A percentile compares a stretch with the other conserved stretches of the same genome.
Evolutionary conservation across 1,284 basidiomycete species (phyloP).

Genomic region (Boletus holoroseus): DNA sequence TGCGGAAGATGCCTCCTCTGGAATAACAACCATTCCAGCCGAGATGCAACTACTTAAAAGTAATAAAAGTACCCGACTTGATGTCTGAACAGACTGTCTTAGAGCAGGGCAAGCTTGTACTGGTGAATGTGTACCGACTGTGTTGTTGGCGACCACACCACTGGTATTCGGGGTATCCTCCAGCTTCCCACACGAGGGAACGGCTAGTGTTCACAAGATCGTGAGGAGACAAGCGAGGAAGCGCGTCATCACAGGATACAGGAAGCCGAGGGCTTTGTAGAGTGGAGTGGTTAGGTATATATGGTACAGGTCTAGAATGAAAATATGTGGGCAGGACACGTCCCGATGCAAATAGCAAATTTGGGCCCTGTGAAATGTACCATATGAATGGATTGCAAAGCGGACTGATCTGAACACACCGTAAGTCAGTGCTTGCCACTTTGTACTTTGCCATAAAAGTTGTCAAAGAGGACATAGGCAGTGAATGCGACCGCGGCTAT

Average conservation of each 20-base stretch:
- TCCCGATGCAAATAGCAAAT: not conserved
- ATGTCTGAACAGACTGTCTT: not conserved
- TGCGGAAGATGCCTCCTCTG: constrained; percentile 85
- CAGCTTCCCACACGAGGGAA: not conserved
- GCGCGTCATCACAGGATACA: not conserved
- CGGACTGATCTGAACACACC: constrained; percentile 13
- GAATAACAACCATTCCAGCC: constrained; percentile 14
- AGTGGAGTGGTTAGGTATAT: not conserved
- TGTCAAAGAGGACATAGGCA: constrained; percentile 83
- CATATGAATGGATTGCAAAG: constrained; percentile 1
- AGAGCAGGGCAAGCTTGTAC: not conserved
- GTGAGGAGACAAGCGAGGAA: not conserved
- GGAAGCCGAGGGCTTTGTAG: not conserved
- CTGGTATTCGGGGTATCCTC: not conserved
- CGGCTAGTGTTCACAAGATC: not conserved
- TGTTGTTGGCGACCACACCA: not conserved
- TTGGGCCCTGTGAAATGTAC: constrained; percentile 1
- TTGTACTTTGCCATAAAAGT: constrained; percentile 42
- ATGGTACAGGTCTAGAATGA: constrained; percentile 14
- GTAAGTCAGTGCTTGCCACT: constrained; percentile 32
- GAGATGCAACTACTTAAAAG: not conserved
- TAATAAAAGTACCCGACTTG: not conserved
- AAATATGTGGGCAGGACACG: not conserved
- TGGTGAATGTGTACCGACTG: not conserved
- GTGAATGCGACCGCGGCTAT: constrained; percentile 88